These are phyloP conservation scores for Cryptosporidium xiaoi DNA, from an alignment of 169 alveolate genomes.

Conservation along the genomic window DNA sequence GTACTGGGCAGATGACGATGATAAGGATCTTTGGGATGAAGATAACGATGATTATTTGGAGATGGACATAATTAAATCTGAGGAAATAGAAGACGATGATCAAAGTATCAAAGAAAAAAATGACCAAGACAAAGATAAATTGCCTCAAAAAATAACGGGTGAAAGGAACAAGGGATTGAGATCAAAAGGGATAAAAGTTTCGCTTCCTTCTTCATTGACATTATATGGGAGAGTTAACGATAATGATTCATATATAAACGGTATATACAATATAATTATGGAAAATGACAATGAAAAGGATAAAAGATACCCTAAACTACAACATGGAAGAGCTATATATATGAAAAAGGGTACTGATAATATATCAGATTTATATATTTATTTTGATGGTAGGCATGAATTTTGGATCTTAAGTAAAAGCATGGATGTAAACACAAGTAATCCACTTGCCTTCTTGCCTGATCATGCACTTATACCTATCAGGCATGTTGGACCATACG, in stretches of 20 bases:
- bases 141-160: not conserved
- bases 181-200: conserved; percentile 62
- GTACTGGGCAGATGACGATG: conserved; percentile 72
- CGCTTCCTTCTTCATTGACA: conserved; percentile 46
- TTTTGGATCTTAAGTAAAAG: conserved; percentile 53
- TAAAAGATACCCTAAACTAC: conserved; percentile 32
- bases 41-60: conserved; percentile 53
- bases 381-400: conserved; percentile 71
- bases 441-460: conserved; percentile 68
- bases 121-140: not conserved
- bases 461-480: conserved; percentile 66
- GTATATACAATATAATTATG: conserved; percentile 34
- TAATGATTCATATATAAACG: conserved; percentile 46
- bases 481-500: conserved; percentile 74
- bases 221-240: conserved; percentile 44
- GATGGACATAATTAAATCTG: conserved; percentile 63
- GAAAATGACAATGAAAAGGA: not conserved
- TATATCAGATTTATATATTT: conserved; percentile 14
- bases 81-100: conserved; percentile 3
- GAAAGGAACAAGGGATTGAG: conserved; percentile 47
- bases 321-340: conserved; percentile 71
- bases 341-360: conserved; percentile 4
- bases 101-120: not conserved
- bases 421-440: conserved; percentile 2
- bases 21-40: conserved; percentile 55